Base-by-base conservation (phyloP, 169 alveolate genomes). In the Eimeria necatrix region DNA sequence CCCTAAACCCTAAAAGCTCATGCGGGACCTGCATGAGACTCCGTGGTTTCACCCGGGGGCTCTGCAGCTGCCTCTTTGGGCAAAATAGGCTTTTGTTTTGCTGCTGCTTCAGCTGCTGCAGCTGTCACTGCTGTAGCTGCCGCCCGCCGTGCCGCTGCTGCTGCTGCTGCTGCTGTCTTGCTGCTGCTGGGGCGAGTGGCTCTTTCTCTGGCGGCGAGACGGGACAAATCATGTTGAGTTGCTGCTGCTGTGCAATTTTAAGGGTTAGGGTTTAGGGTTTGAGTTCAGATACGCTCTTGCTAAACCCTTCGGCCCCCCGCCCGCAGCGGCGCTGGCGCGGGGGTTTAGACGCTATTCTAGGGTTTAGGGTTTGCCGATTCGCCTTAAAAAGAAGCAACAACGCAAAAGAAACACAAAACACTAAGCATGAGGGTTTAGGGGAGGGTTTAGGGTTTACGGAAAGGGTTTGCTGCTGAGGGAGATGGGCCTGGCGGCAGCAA, bases 361-460 rank as follows among this genome's bases (percentile, higher is more conserved):
- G 71, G 71, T 60, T 60, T 60, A 10, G 20, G 71, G n/a, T 16
- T 6, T 60, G 71, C 4, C 32, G 71, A 24, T 60, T 60, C 20
- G 71, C 10, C 32, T 3, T 60, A 60, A 60, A 60, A 20, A 12
- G 16, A 70, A 5, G 14, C 49, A 70, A 20, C 6, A 70, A 14
- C 49, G 46, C 4, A 5, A 16, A 60, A 16, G 16, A 60, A 24
- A 24, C 71, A 60, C 20, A 16, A 60, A 60, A 60, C 9, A 60
- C 22, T 24, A 10, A 4, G 4, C 4, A 60, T 16, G 71, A 16
- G 26, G 71, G 71, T 60, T 60, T 60, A 60, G 71, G 71, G 71
- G 49, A 70, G 51, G 81, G 52, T 70, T 12, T 70, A 70, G 81
- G 51, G 81, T 32, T 70, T 70, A n/a, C n/a, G n/a, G n/a, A n/a